A percentile compares a stretch with the other conserved stretches of the same genome.
Evolutionary conservation across 164 flowering plant genomes (phyloP).

Genomic region (Pachysandra terminalis): DNA sequence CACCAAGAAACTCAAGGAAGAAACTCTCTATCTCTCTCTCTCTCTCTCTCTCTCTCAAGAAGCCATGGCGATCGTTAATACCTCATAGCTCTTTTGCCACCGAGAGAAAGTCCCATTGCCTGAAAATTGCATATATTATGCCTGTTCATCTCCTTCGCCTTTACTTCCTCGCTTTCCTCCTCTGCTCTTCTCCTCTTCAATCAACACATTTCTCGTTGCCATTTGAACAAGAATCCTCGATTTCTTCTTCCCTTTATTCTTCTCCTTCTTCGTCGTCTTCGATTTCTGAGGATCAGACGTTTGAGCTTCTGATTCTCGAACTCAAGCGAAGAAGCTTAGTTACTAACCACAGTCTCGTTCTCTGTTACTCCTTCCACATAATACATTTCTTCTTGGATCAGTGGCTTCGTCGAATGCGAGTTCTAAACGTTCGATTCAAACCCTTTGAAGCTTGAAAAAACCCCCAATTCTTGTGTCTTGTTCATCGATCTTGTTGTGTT

Average conservation of each 20-base stretch:
- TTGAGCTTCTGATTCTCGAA: conserved; percentile 16
- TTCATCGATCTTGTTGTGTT: neutral
- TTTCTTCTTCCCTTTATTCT: neutral
- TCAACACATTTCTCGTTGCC: neutral
- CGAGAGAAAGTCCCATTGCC: neutral
- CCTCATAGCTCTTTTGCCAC: neutral
- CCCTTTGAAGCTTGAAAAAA: conserved; percentile 20
- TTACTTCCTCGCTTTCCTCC: conserved; percentile 6
- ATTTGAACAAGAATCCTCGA: neutral
- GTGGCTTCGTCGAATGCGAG: conserved; percentile 17
- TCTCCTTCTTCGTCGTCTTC: neutral
- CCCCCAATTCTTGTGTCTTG: neutral
- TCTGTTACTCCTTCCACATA: conserved; percentile 7
- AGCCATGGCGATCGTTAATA: neutral
- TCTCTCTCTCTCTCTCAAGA: neutral
- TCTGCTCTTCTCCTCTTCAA: conserved; percentile 12
- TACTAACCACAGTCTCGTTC: neutral
- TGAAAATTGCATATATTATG: conserved; percentile 6
- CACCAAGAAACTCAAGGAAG: neutral
- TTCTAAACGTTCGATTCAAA: conserved; percentile 18
- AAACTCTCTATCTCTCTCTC: neutral
- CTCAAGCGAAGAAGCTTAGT: conserved; percentile 7
- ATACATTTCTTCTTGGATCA: conserved; percentile 11
- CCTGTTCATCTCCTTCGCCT: conserved; percentile 11
- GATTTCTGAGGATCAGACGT: conserved; percentile 3